phyloP scores from a whole-genome alignment of 768 basidiomycete species.

The Suillus spraguei region DNA sequence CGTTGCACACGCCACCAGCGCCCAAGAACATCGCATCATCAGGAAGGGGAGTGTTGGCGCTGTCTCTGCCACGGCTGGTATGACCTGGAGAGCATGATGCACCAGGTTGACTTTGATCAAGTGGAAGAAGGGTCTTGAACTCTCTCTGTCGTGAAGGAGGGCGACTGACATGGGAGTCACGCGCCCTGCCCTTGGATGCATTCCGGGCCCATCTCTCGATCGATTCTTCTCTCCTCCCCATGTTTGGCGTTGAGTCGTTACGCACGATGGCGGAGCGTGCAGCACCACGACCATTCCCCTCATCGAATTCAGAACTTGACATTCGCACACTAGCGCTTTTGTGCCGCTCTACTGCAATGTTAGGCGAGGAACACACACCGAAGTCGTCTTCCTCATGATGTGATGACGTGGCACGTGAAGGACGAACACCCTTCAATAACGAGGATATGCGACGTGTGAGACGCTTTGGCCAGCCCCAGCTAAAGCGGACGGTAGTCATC shows the following conservation, averaged over 20 bases:
- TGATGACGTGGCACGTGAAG: slow-evolving; percentile 21
- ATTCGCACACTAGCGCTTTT: slow-evolving; percentile 25
- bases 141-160: slow-evolving; percentile 25
- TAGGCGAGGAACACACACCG: slow-evolving; percentile 37
- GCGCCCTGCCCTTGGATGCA: slow-evolving; percentile 18
- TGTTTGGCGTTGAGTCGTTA: slow-evolving; percentile 26
- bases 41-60: slow-evolving; percentile 23
- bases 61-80: slow-evolving; percentile 28
- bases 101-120: slow-evolving; percentile 24
- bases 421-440: slow-evolving; percentile 48
- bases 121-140: slow-evolving; percentile 11
- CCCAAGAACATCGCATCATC: slow-evolving; percentile 57
- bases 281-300: slow-evolving; percentile 28
- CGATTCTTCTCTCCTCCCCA: slow-evolving; percentile 31
- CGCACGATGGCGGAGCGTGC: slow-evolving; percentile 20
- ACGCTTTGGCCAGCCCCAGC: slow-evolving; percentile 56
- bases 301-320: slow-evolving; percentile 18
- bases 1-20: slow-evolving; percentile 44
- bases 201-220: slow-evolving; percentile 37
- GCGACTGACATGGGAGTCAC: slow-evolving; percentile 27
- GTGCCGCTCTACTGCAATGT: slow-evolving; percentile 24
- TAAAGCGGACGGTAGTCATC: slow-evolving; percentile 65
- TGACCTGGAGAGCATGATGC: slow-evolving; percentile 29
- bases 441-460: slow-evolving; percentile 48
- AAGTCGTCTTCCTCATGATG: slow-evolving; percentile 22